Conservation (phyloP, 139 green algal genomes). For the Ettlia oleoabundans region DNA sequence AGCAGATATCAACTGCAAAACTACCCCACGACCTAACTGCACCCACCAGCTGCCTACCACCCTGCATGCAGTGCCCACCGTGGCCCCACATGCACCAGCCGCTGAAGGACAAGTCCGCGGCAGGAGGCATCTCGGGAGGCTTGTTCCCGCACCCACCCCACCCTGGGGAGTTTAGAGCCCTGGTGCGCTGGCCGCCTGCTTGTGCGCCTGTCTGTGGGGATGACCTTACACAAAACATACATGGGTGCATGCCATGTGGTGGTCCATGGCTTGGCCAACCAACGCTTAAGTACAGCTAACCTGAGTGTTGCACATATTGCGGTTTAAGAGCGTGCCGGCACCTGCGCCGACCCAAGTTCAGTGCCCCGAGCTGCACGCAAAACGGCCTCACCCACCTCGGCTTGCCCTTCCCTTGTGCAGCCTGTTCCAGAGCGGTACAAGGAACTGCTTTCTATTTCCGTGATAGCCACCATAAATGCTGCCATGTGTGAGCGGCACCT, state of each 20-base stretch:
- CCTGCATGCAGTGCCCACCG: slow-evolving; percentile 32
- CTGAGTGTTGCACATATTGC: no score
- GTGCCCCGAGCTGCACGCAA: background rate
- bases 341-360: no score
- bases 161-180: background rate
- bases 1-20: no score
- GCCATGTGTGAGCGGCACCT: slow-evolving; percentile 78
- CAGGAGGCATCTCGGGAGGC: background rate
- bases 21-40: no score
- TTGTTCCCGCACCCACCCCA: slow-evolving; percentile 25
- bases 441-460: slow-evolving; percentile 69
- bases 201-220: no score
- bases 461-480: slow-evolving; percentile 72
- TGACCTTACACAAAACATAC: no score
- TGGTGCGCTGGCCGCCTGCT: background rate
- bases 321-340: no score
- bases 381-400: background rate
- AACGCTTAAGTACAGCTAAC: no score
- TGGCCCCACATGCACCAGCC: slow-evolving; percentile 12
- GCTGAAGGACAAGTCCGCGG: background rate
- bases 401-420: background rate
- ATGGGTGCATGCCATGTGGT: no score
- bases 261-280: no score
- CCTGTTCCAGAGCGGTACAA: slow-evolving; percentile 41
- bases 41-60: no score